Evolutionary conservation across 148 eudicot species (phyloP).

Genomic region (Drosera capensis): DNA sequence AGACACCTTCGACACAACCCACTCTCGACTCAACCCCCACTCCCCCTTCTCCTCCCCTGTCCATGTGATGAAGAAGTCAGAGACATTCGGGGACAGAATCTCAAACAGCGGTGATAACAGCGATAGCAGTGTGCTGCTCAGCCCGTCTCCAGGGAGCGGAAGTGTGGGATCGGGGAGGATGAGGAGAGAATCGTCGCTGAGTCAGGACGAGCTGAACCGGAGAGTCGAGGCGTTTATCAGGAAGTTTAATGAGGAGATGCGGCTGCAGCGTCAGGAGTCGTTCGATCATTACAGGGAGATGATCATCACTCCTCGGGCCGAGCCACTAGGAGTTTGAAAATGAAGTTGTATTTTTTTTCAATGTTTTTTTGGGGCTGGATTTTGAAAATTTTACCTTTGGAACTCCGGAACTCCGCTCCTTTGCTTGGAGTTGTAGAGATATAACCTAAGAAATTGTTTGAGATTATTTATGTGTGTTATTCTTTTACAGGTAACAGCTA

Average conservation of each 20-base stretch:
- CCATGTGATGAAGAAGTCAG: slow-evolving; percentile 36
- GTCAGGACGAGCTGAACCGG: slow-evolving; percentile 84
- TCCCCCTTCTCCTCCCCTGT: slow-evolving; percentile 5
- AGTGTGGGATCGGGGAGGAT: slow-evolving; percentile 10
- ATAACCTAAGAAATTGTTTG: too few species aligned
- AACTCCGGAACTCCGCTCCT: too few species aligned
- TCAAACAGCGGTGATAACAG: slow-evolving; percentile 4
- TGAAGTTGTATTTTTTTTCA: too few species aligned
- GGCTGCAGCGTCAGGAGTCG: slow-evolving; percentile 74
- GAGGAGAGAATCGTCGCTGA: slow-evolving; percentile 49
- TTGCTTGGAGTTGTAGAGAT: too few species aligned
- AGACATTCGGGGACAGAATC: slow-evolving; percentile 47
- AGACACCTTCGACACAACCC: slow-evolving; percentile 51
- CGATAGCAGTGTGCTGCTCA: slow-evolving; percentile 2
- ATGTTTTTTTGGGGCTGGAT: too few species aligned
- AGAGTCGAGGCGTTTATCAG: slow-evolving; percentile 77
- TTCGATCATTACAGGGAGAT: slow-evolving; percentile 49
- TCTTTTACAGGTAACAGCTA: too few species aligned
- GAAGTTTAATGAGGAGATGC: slow-evolving; percentile 82
- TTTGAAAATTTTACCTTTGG: too few species aligned
- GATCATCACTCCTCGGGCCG: too few species aligned
- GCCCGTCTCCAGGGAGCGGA: slow-evolving; percentile 6
- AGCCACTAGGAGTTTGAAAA: too few species aligned
- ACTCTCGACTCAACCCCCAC: neutral
- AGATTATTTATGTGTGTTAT: too few species aligned